Evolutionary conservation across 1,139 yeast species (phyloP).

Genomic region (Geotrichum candidum): DNA sequence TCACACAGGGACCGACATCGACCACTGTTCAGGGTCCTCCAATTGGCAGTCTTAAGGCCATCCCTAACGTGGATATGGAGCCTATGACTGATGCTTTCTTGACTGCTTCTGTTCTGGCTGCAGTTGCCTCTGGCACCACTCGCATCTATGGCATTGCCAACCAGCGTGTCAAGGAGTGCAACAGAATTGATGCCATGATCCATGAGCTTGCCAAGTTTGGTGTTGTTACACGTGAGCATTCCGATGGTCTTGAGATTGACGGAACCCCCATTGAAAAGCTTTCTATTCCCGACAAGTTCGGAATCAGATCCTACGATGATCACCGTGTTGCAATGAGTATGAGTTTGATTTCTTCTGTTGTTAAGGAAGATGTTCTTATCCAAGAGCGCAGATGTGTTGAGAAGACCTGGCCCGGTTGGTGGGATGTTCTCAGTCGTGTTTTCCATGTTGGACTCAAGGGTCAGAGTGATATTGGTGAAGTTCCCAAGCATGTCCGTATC

Average conservation of each 20-base stretch:
- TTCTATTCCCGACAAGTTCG: slow-evolving; percentile 40
- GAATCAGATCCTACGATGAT: slow-evolving; percentile 81
- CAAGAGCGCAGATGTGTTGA: slow-evolving; percentile 90
- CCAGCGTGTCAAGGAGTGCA: slow-evolving; percentile 96
- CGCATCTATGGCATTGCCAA: slow-evolving; percentile 93
- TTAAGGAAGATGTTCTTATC: slow-evolving; percentile 53
- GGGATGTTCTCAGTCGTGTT: slow-evolving; percentile 79
- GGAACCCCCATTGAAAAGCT: slow-evolving; percentile 46
- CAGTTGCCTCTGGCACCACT: slow-evolving; percentile 65
- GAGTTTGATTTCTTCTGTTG: slow-evolving; percentile 63
- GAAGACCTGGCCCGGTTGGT: slow-evolving; percentile 99
- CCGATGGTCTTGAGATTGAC: slow-evolving; percentile 84
- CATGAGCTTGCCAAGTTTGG: slow-evolving; percentile 85
- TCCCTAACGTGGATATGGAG: slow-evolving; percentile 87
- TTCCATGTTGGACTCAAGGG: slow-evolving; percentile 69
- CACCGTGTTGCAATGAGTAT: slow-evolving; percentile 98
- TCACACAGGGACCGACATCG: slow-evolving; percentile 70
- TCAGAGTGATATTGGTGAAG: slow-evolving; percentile 20
- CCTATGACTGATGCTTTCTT: slow-evolving; percentile 99
- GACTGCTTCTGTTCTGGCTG: slow-evolving; percentile 96
- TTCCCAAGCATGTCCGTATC: slow-evolving; percentile 7
- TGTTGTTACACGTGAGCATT: slow-evolving; percentile 72
- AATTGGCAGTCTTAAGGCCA: slow-evolving; percentile 58
- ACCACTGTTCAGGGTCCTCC: slow-evolving; percentile 93
- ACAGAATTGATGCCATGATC: slow-evolving; percentile 93